These are phyloP conservation scores for Suillus subalutaceus DNA, from an alignment of 768 basidiomycete species.

Conservation along the genomic window DNA sequence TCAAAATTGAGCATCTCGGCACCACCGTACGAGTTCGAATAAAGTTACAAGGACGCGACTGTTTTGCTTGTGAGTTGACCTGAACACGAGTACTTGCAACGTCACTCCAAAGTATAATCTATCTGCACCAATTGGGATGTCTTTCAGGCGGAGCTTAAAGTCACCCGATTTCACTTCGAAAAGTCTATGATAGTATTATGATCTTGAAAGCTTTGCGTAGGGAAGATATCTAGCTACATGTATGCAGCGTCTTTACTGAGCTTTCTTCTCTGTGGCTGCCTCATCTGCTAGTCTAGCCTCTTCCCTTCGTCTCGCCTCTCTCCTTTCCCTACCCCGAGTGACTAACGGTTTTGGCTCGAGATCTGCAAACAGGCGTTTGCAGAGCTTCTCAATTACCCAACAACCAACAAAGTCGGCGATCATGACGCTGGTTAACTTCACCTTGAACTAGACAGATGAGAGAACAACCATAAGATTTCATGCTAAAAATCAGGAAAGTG, in stretches of 20 bases:
- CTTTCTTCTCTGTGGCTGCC: constrained; percentile 39
- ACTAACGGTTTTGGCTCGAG: constrained; percentile 85
- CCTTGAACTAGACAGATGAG: constrained; percentile 66
- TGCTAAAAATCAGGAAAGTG: neutral
- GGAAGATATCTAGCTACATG: neutral
- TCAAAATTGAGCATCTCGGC: constrained; percentile 82
- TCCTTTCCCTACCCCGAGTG: constrained; percentile 79
- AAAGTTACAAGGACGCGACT: constrained; percentile 1
- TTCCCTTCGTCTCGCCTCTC: constrained; percentile 60
- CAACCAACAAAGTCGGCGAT: constrained; percentile 86
- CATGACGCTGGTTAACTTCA: constrained; percentile 81
- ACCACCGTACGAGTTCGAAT: neutral
- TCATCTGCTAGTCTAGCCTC: constrained; percentile 36
- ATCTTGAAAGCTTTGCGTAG: neutral
- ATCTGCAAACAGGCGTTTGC: constrained; percentile 88
- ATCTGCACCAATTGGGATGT: constrained; percentile 1
- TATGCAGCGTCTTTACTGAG: constrained; percentile 24
- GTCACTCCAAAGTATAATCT: constrained; percentile 7
- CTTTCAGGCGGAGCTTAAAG: constrained; percentile 7
- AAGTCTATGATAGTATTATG: constrained; percentile 1
- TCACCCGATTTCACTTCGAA: neutral
- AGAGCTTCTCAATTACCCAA: constrained; percentile 77
- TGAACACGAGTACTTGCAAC: constrained; percentile 4
- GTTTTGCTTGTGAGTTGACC: neutral
- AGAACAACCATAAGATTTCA: neutral